Conservation (phyloP, 116 monocot genomes). For the Thalassia testudinum region DNA sequence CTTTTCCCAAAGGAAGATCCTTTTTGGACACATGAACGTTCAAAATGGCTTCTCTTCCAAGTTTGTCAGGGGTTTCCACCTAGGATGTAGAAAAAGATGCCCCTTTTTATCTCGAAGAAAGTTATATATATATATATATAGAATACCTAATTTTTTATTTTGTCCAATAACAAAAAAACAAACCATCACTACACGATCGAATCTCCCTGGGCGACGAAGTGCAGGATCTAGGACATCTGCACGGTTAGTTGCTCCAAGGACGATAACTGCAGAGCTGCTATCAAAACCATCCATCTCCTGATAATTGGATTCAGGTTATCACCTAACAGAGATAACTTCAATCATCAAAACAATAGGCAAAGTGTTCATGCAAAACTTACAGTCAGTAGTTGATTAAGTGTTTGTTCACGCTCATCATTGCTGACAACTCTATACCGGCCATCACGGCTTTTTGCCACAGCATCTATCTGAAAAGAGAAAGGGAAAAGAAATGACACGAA, state of each 20-base stretch:
- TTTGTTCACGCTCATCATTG: conserved; percentile 99
- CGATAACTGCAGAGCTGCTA: conserved; percentile 91
- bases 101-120: too few species aligned
- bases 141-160: too few species aligned
- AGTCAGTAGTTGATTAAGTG: conserved; percentile 95
- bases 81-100: conserved; percentile 4
- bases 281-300: conserved; percentile 99
- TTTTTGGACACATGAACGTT: conserved; percentile 82
- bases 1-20: conserved; percentile 77
- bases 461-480: conserved; percentile 71
- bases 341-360: background rate
- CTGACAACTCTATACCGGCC: conserved; percentile 92
- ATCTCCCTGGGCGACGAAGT: conserved; percentile 98
- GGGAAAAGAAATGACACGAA: background rate
- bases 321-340: background rate
- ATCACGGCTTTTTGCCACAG: conserved; percentile 98
- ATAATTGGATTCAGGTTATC: background rate
- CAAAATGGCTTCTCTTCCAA: conserved; percentile 92
- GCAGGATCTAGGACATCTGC: conserved; percentile 97
- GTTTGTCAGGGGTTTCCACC: conserved; percentile 95
- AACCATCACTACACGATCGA: conserved; percentile 98
- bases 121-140: too few species aligned
- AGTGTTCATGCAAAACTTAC: conserved; percentile 23
- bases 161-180: conserved; percentile 1
- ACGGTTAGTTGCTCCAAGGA: conserved; percentile 97